Conservation (phyloP, 306 rosid species). For the Sechiopsis laciniata region DNA sequence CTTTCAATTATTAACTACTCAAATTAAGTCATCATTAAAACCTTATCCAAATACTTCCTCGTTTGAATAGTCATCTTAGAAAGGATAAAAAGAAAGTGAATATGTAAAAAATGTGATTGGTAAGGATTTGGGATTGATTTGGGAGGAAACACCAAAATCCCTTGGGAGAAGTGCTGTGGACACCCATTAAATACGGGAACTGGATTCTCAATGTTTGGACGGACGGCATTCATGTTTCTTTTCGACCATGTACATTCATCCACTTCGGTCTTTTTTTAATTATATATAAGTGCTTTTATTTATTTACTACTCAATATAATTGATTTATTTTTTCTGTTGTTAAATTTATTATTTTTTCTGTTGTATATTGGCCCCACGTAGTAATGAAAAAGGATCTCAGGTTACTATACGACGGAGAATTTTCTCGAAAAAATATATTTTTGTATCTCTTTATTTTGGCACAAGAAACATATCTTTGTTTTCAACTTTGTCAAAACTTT, state of each 20-base stretch:
- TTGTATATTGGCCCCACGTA: neutral
- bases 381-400: neutral
- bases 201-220: slow-evolving; percentile 18
- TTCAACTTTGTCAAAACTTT: neutral
- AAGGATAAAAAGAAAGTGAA: too few relatives aligned
- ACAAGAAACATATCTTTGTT: neutral
- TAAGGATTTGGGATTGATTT: neutral
- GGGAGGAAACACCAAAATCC: neutral
- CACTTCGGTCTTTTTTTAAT: neutral
- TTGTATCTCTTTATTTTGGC: too few relatives aligned
- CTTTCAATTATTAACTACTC: too few relatives aligned
- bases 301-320: neutral
- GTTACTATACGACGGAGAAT: neutral
- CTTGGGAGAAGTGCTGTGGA: neutral
- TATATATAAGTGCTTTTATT: neutral
- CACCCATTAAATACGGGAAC: slow-evolving; percentile 4
- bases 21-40: too few relatives aligned
- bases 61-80: too few relatives aligned
- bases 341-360: neutral
- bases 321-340: neutral
- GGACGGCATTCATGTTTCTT: slow-evolving; percentile 12
- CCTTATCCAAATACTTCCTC: too few relatives aligned
- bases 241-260: slow-evolving; percentile 16
- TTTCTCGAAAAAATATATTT: neutral
- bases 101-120: neutral